These are phyloP conservation scores for Fusarium piperis DNA, from an alignment of 2,329 filamentous ascomycete genomes.

Conservation along the genomic window DNA sequence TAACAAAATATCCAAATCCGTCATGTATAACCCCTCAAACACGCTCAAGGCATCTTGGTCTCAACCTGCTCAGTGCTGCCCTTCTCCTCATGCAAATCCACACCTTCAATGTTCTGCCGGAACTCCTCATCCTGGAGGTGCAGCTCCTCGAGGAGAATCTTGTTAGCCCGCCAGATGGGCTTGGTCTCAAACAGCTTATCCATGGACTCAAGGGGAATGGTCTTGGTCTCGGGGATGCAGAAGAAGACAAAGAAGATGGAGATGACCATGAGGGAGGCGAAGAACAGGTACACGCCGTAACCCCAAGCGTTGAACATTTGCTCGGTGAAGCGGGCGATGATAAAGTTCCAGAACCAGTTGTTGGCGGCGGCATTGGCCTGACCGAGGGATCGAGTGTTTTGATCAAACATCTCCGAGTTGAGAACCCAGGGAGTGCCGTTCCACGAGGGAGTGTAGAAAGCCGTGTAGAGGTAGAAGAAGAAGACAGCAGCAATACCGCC, in stretches of 20 bases:
- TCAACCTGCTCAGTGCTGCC: constrained; percentile 40
- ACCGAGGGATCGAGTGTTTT: constrained; percentile 69
- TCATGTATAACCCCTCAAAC: not conserved
- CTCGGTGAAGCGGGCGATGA: constrained; percentile 73
- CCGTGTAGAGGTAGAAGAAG: constrained; percentile 65
- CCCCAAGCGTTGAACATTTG: constrained; percentile 69
- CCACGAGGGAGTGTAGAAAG: constrained; percentile 77
- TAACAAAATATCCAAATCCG: not conserved
- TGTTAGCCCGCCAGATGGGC: constrained; percentile 57
- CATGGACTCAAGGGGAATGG: constrained; percentile 71
- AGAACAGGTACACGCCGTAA: constrained; percentile 77
- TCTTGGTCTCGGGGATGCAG: constrained; percentile 73
- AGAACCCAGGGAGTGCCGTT: constrained; percentile 81
- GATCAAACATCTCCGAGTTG: constrained; percentile 80
- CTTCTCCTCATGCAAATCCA: constrained; percentile 44
- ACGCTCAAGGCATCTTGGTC: constrained; percentile 12
- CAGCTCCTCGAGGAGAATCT: constrained; percentile 56
- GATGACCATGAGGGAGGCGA: constrained; percentile 69
- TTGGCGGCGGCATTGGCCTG: constrained; percentile 77
- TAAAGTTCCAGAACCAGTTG: constrained; percentile 80
- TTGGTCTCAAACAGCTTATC: constrained; percentile 67
- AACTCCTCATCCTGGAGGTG: constrained; percentile 47
- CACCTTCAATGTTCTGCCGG: constrained; percentile 42
- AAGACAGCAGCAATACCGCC: constrained; percentile 76
- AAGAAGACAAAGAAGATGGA: constrained; percentile 69